A percentile compares a stretch with the other conserved stretches of the same genome.
These are phyloP conservation scores for Syncephalastrum contaminatum DNA, from an alignment of 371 early-diverging fungal genomes.

Conservation along the genomic window DNA sequence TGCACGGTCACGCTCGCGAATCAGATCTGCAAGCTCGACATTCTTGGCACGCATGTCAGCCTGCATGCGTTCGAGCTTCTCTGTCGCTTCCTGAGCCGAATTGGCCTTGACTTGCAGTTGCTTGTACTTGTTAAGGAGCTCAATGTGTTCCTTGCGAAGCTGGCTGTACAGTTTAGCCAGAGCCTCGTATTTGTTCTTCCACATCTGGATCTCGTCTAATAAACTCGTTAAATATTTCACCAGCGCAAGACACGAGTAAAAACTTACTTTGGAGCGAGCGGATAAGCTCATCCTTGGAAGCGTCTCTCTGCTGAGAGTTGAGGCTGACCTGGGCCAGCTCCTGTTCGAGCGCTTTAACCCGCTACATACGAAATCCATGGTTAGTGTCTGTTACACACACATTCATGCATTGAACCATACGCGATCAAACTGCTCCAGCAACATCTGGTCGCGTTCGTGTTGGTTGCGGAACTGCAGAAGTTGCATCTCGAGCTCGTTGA, in stretches of 20 bases:
- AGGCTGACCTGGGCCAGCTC: constrained; percentile 76
- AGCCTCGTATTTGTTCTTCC: constrained; percentile 91
- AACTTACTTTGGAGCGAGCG: constrained; percentile 72
- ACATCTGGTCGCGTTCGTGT: constrained; percentile 80
- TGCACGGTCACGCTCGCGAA: constrained; percentile 80
- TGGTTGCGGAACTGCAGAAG: constrained; percentile 74
- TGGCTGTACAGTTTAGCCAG: constrained; percentile 94
- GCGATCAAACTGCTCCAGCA: constrained; percentile 81
- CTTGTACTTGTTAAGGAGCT: constrained; percentile 86
- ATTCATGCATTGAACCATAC: constrained; percentile 28
- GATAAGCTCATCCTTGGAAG: constrained; percentile 73
- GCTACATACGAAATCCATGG: constrained; percentile 18
- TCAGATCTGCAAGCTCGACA: constrained; percentile 78
- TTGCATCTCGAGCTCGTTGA: constrained; percentile 80
- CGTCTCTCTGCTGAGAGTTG: constrained; percentile 67
- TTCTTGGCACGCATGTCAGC: constrained; percentile 80
- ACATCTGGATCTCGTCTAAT: constrained; percentile 73
- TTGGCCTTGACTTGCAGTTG: constrained; percentile 78
- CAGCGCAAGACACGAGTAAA: not conserved
- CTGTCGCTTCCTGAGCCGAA: constrained; percentile 73
- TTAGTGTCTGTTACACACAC: not conserved
- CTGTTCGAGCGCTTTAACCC: constrained; percentile 75
- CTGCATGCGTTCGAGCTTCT: constrained; percentile 75
- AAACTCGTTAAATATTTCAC: not conserved
- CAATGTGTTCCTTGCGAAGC: constrained; percentile 94